A percentile compares a stretch with the other conserved stretches of the same genome.
Evolutionary conservation across 2,329 filamentous ascomycete genomes (phyloP).

Genomic region (Arthrobotrys entomopaga): DNA sequence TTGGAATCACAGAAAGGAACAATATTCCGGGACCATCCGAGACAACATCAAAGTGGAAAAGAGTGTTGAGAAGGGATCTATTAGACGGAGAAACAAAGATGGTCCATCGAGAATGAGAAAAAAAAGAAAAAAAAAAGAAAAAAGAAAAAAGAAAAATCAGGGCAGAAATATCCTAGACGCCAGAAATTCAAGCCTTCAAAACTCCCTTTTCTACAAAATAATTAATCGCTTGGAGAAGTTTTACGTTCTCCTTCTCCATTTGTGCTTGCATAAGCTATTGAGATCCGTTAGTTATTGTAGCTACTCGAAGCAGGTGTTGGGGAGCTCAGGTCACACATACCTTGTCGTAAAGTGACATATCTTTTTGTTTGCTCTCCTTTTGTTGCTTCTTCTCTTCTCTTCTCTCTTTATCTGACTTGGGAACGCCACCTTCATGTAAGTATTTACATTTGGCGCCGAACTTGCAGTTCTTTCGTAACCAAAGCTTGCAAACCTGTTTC

Average conservation of each 20-base stretch:
- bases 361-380: conserved; percentile 48
- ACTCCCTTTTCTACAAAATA: conserved; percentile 48
- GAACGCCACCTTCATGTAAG: conserved; percentile 51
- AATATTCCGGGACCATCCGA: neutral
- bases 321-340: conserved; percentile 15
- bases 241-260: conserved; percentile 53
- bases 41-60: neutral
- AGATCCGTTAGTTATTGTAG: conserved; percentile 17
- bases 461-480: conserved; percentile 52
- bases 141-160: neutral
- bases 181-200: conserved; percentile 36
- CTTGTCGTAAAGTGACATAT: conserved; percentile 47
- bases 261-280: conserved; percentile 50
- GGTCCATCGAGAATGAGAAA: neutral
- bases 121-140: neutral
- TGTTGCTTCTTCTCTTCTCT: conserved; percentile 52
- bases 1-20: neutral
- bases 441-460: conserved; percentile 53
- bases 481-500: conserved; percentile 51
- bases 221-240: conserved; percentile 49
- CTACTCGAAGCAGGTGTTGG: neutral
- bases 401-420: conserved; percentile 50
- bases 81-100: neutral
- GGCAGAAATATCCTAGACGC: neutral
- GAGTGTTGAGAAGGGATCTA: conserved; percentile 5